A percentile compares a stretch with the other conserved stretches of the same genome.
Conservation (phyloP, 306 rosid genomes). For the Inga oerstediana region DNA sequence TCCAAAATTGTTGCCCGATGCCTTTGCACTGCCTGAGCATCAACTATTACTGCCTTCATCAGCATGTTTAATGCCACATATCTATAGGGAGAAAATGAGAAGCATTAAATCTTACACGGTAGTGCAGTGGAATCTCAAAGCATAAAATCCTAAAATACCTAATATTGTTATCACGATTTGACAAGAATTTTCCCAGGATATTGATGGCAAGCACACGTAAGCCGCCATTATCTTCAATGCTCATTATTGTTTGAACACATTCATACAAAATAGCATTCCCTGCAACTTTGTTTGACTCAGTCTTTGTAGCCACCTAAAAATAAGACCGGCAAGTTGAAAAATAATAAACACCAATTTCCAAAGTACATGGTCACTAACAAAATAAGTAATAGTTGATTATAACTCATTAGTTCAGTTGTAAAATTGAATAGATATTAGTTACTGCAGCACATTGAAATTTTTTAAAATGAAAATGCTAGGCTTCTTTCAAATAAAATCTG, state of each 20-base stretch:
- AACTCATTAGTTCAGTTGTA: constrained; percentile 19
- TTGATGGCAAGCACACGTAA: constrained; percentile 98
- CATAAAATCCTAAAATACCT: constrained; percentile 56
- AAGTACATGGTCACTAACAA: constrained; percentile 20
- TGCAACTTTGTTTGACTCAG: constrained; percentile 96
- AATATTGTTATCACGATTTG: constrained; percentile 98
- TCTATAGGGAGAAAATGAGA: constrained; percentile 49
- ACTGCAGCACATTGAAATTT: not conserved
- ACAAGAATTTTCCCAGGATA: constrained; percentile 96
- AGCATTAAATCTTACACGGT: constrained; percentile 22
- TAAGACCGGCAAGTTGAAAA: constrained; percentile 33
- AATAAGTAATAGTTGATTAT: constrained; percentile 22
- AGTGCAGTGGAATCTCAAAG: constrained; percentile 13
- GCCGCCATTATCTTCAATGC: constrained; percentile 96
- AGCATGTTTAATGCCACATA: constrained; percentile 97
- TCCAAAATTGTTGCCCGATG: constrained; percentile 96
- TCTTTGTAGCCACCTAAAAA: constrained; percentile 93
- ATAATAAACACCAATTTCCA: constrained; percentile 26
- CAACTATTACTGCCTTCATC: constrained; percentile 92
- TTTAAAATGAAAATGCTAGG: not conserved
- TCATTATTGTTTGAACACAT: constrained; percentile 97
- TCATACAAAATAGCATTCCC: constrained; percentile 96
- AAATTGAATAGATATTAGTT: constrained; percentile 1
- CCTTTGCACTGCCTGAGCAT: constrained; percentile 98
- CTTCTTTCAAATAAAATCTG: constrained; percentile 21